A percentile compares a stretch with the other conserved stretches of the same genome.
Conservation (phyloP, 2,329 filamentous ascomycete genomes). For the Xylaria sp. region DNA sequence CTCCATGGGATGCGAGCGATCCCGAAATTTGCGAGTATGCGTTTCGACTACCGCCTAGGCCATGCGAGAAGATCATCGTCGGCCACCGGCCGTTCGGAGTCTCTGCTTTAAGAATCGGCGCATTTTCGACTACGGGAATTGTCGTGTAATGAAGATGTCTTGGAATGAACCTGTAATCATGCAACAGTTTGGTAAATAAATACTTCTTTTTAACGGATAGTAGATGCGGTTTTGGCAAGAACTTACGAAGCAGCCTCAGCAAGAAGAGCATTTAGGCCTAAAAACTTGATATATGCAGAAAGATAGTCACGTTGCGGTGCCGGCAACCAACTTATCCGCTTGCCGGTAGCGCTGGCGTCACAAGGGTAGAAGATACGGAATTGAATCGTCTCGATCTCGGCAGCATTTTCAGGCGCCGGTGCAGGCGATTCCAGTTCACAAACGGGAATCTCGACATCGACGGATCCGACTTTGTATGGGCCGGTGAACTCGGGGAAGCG, state of each 20-base stretch:
- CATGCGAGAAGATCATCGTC: conserved; percentile 87
- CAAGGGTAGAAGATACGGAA: conserved; percentile 88
- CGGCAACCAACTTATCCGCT: conserved; percentile 80
- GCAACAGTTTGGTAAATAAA: conserved; percentile 25
- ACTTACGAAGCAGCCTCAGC: conserved; percentile 71
- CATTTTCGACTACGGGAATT: conserved; percentile 79
- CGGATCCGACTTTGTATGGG: conserved; percentile 80
- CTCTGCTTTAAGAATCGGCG: conserved; percentile 66
- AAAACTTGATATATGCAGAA: conserved; percentile 79
- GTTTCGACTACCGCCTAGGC: conserved; percentile 82
- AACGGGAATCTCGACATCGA: conserved; percentile 83
- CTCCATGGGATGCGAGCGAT: conserved; percentile 81
- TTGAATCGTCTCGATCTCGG: conserved; percentile 75
- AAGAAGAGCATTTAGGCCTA: conserved; percentile 71
- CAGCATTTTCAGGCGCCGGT: conserved; percentile 63
- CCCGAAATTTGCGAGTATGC: conserved; percentile 86
- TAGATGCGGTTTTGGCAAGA: neutral
- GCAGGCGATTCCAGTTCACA: conserved; percentile 67
- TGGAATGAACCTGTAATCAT: conserved; percentile 67
- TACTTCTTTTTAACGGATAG: neutral
- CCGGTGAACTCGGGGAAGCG: conserved; percentile 80
- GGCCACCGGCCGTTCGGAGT: conserved; percentile 72
- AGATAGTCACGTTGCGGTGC: conserved; percentile 79
- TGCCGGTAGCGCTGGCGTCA: conserved; percentile 61
- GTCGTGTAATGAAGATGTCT: conserved; percentile 78